These are phyloP conservation scores for Lentinula guzmanii DNA, from an alignment of 768 basidiomycete species.

Conservation along the genomic window DNA sequence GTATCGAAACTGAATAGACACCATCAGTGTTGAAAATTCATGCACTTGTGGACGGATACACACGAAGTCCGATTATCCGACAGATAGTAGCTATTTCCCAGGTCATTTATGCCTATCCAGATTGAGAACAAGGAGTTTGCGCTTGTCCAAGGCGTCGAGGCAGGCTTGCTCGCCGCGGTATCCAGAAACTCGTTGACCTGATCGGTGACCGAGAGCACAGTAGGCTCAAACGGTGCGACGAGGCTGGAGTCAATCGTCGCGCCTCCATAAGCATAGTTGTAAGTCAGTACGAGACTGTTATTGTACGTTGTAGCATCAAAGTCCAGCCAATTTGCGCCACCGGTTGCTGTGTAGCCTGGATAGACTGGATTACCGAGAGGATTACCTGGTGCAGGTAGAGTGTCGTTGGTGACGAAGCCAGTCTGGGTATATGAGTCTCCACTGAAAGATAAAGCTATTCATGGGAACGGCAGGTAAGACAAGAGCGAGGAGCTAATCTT, in stretches of 20 bases:
- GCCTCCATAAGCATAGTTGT: slow-evolving; percentile 62
- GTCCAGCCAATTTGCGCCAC: slow-evolving; percentile 58
- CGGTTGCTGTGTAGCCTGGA: slow-evolving; percentile 47
- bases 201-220: slow-evolving; percentile 49
- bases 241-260: slow-evolving; percentile 58
- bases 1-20: slow-evolving; percentile 36
- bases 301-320: slow-evolving; percentile 46
- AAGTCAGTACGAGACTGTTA: slow-evolving; percentile 47
- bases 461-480: background rate
- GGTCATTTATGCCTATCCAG: slow-evolving; percentile 73
- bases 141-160: slow-evolving; percentile 49
- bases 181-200: slow-evolving; percentile 57
- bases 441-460: slow-evolving; percentile 18
- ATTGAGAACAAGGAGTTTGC: slow-evolving; percentile 54
- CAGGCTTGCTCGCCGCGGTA: slow-evolving; percentile 40
- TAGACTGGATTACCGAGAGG: slow-evolving; percentile 50
- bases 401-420: slow-evolving; percentile 34
- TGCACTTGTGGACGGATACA: slow-evolving; percentile 12
- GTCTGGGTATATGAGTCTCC: slow-evolving; percentile 60
- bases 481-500: slow-evolving; percentile 11
- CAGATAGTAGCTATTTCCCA: slow-evolving; percentile 47
- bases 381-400: slow-evolving; percentile 39
- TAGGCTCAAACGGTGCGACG: slow-evolving; percentile 46
- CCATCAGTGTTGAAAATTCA: background rate
- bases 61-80: slow-evolving; percentile 44